A percentile compares a stretch with the other conserved stretches of the same genome.
Conservation (phyloP, 2,329 filamentous ascomycete genomes). For the Lecanosticta acicola region DNA sequence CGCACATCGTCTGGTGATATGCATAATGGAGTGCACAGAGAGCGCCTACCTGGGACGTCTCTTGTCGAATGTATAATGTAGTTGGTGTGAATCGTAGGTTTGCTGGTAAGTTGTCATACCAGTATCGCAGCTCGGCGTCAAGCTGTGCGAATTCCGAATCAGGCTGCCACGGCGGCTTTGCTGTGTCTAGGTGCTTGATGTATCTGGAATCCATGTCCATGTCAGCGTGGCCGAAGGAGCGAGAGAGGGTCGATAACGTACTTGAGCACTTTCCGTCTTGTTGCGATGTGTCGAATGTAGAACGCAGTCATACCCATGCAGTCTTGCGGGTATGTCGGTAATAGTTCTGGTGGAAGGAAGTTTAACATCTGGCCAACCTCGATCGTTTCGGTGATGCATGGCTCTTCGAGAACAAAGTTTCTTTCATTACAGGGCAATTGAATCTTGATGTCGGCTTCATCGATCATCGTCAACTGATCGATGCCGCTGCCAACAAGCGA, state of each 20-base stretch:
- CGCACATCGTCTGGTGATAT: slow-evolving; percentile 25
- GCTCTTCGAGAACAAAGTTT: slow-evolving; percentile 22
- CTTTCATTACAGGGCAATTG: slow-evolving; percentile 24
- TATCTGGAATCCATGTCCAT: slow-evolving; percentile 14
- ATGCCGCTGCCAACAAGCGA: slow-evolving; percentile 22
- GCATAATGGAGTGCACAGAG: slow-evolving; percentile 21
- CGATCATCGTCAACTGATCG: slow-evolving; percentile 23
- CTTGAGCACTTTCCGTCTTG: slow-evolving; percentile 20
- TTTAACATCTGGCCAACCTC: slow-evolving; percentile 21
- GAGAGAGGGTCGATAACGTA: slow-evolving; percentile 1
- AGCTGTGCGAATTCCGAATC: slow-evolving; percentile 24
- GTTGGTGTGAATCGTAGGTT: slow-evolving; percentile 24
- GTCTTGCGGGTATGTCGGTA: slow-evolving; percentile 21
- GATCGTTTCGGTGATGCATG: slow-evolving; percentile 23
- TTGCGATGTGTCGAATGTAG: slow-evolving; percentile 22
- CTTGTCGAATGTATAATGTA: slow-evolving; percentile 23
- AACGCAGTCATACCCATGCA: slow-evolving; percentile 24
- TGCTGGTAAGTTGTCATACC: slow-evolving; percentile 22
- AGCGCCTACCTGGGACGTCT: slow-evolving; percentile 22
- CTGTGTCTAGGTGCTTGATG: slow-evolving; percentile 22
- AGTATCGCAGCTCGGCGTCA: slow-evolving; percentile 17
- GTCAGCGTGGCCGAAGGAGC: background rate
- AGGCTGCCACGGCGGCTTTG: slow-evolving; percentile 20
- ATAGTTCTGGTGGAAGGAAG: slow-evolving; percentile 17
- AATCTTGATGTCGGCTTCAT: slow-evolving; percentile 24